phyloP scores from a whole-genome alignment of 1,284 basidiomycete genomes.

The Phylloporus sp. region DNA sequence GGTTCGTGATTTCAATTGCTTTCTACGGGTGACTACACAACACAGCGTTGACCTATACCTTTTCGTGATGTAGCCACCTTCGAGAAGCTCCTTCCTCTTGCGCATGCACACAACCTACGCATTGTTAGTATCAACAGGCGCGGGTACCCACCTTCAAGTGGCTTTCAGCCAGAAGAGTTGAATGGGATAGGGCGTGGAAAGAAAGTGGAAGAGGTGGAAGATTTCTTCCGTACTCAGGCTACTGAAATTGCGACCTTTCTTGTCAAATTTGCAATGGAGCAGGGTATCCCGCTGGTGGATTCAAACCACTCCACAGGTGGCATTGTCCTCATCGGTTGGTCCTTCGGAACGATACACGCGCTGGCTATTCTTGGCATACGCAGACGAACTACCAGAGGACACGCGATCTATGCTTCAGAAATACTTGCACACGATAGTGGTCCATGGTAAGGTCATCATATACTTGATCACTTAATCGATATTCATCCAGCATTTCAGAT shows the following conservation, averaged over 20 bases:
- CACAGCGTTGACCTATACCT: neutral
- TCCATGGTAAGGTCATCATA: conserved; percentile 27
- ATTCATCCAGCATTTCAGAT: neutral
- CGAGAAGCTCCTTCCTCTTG: conserved; percentile 34
- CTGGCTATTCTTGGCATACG: conserved; percentile 28
- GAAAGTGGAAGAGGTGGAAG: conserved; percentile 25
- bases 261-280: conserved; percentile 24
- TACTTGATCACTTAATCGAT: neutral
- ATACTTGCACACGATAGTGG: conserved; percentile 32
- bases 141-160: conserved; percentile 37
- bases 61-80: conserved; percentile 13
- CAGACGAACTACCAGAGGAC: conserved; percentile 23
- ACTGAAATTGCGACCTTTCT: conserved; percentile 36
- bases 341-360: conserved; percentile 23
- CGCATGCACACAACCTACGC: conserved; percentile 33
- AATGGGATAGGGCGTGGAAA: conserved; percentile 23
- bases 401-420: conserved; percentile 22
- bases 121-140: conserved; percentile 36
- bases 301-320: conserved; percentile 20
- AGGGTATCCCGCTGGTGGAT: conserved; percentile 29
- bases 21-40: neutral
- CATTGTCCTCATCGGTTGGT: conserved; percentile 37
- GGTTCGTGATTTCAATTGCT: conserved; percentile 16
- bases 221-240: conserved; percentile 31
- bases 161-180: conserved; percentile 24